Evolutionary conservation across 768 basidiomycete genomes (phyloP).

Genomic region (Tephrocybe sp.): DNA sequence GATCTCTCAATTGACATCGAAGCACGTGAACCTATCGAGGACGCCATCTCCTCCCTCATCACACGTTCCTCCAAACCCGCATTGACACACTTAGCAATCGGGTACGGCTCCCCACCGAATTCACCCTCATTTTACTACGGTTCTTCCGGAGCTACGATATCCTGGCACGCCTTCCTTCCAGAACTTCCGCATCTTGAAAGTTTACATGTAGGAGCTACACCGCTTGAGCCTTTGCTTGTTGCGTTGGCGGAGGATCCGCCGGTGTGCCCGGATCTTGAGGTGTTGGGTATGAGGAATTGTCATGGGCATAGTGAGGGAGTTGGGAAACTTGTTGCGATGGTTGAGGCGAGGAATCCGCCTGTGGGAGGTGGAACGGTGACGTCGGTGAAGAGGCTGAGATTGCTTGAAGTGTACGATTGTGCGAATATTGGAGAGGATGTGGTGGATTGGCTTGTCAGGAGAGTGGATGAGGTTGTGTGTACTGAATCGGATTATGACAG

Average conservation of each 20-base stretch:
- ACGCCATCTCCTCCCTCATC: constrained; percentile 60
- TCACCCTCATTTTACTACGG: constrained; percentile 54
- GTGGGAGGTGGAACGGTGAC: constrained; percentile 18
- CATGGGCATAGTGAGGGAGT: constrained; percentile 64
- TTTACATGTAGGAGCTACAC: constrained; percentile 62
- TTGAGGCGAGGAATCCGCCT: constrained; percentile 67
- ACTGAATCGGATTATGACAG: constrained; percentile 55
- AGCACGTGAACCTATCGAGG: constrained; percentile 71
- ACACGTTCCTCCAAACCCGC: constrained; percentile 57
- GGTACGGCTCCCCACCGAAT: constrained; percentile 43
- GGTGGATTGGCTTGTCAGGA: constrained; percentile 59
- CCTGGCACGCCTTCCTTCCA: constrained; percentile 60
- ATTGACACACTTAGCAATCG: constrained; percentile 58
- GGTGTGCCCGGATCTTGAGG: constrained; percentile 61
- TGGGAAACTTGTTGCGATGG: constrained; percentile 65
- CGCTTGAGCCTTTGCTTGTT: constrained; percentile 60
- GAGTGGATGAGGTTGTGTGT: constrained; percentile 62
- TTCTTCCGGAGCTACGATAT: constrained; percentile 53
- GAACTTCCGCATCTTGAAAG: constrained; percentile 58
- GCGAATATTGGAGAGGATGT: constrained; percentile 66
- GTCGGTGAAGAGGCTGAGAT: constrained; percentile 46
- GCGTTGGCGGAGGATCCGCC: constrained; percentile 54
- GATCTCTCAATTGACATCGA: constrained; percentile 68
- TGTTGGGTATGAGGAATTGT: constrained; percentile 62
- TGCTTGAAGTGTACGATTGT: constrained; percentile 68